Conservation (phyloP, 257 asterid genomes). For the Scutellaria galericulata region DNA sequence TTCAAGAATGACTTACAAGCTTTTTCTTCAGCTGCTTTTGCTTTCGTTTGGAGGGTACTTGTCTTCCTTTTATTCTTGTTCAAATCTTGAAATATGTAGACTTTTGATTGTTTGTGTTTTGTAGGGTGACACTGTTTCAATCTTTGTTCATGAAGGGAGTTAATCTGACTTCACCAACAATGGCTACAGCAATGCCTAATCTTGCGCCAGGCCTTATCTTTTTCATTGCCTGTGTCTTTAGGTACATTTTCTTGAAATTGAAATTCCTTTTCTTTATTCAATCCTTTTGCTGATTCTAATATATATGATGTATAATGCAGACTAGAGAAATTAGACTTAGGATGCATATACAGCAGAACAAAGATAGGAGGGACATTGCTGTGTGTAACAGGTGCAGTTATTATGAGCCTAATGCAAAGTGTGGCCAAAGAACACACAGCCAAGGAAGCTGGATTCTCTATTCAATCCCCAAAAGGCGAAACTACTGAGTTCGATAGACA, state of each 20-base stretch:
- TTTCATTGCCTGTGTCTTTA: slow-evolving; percentile 77
- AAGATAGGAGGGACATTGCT: slow-evolving; percentile 79
- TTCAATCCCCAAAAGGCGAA: slow-evolving; percentile 33
- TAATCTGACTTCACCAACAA: slow-evolving; percentile 76
- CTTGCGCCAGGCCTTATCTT: slow-evolving; percentile 90
- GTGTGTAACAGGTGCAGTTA: slow-evolving; percentile 77
- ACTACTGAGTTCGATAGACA: slow-evolving; percentile 37
- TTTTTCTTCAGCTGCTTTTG: slow-evolving; percentile 57
- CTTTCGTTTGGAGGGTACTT: slow-evolving; percentile 88
- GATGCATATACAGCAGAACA: slow-evolving; percentile 73
- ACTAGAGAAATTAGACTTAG: slow-evolving; percentile 69
- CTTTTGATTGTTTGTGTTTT: background rate
- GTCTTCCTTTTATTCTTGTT: background rate
- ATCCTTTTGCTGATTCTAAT: background rate
- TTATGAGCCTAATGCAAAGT: slow-evolving; percentile 81
- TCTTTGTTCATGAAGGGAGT: slow-evolving; percentile 79
- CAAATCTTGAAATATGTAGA: background rate
- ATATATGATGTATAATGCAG: slow-evolving; percentile 42
- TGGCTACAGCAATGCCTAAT: slow-evolving; percentile 98
- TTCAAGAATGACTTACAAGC: slow-evolving; percentile 50
- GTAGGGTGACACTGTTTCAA: slow-evolving; percentile 83
- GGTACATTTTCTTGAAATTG: slow-evolving; percentile 41
- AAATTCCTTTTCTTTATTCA: no score
- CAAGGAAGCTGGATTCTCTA: slow-evolving; percentile 21
- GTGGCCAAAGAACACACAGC: slow-evolving; percentile 24